These are phyloP conservation scores for Brettanomyces naardenensis DNA, from an alignment of 805 yeast species.

Conservation along the genomic window DNA sequence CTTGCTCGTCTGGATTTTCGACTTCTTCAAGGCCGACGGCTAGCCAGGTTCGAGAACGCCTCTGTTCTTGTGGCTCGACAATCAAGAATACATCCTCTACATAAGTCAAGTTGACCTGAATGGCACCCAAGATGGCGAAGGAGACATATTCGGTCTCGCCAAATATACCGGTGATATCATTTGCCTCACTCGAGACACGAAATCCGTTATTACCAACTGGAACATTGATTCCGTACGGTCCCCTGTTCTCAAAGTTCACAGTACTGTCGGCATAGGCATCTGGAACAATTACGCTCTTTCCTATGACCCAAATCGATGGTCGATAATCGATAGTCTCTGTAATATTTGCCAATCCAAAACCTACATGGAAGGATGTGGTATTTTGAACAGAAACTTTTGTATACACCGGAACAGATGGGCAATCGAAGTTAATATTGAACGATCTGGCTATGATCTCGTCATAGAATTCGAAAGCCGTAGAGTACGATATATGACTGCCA, in stretches of 20 bases:
- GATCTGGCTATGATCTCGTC: too few species aligned
- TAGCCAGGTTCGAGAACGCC: constrained; percentile 3
- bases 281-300: constrained; percentile 2
- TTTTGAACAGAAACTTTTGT: constrained; percentile 2
- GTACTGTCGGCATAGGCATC: constrained; percentile 1
- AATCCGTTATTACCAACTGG: constrained; percentile 2
- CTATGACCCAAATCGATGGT: constrained; percentile 4
- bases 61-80: constrained; percentile 2
- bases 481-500: too few species aligned
- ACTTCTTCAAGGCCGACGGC: constrained; percentile 1
- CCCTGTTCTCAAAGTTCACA: too few species aligned
- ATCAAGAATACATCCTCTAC: constrained; percentile 2
- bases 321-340: constrained; percentile 3
- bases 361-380: constrained; percentile 1
- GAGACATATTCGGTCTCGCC: neutral
- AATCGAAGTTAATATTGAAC: too few species aligned
- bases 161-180: neutral
- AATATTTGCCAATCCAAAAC: constrained; percentile 1
- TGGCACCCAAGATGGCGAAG: constrained; percentile 2
- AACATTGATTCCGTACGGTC: neutral
- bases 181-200: neutral
- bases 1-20: constrained; percentile 1
- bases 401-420: too few species aligned
- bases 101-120: neutral
- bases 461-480: too few species aligned